These are phyloP conservation scores for Astrephomene gubernaculifera DNA, from an alignment of 139 green algal genomes.

Conservation along the genomic window DNA sequence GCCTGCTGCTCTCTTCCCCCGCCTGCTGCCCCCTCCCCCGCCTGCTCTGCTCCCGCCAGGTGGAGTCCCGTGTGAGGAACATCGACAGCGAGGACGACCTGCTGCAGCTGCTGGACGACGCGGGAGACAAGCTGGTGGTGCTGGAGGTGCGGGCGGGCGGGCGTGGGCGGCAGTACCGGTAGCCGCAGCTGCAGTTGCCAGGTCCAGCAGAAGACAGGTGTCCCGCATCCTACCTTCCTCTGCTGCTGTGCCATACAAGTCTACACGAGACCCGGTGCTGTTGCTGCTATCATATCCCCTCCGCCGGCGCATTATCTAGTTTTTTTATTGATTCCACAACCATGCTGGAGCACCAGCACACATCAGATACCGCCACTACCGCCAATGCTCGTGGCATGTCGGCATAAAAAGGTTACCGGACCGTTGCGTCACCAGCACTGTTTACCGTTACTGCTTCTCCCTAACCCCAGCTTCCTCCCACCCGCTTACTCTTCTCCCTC, in stretches of 20 bases:
- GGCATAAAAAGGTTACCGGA: too few relatives aligned
- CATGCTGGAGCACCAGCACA: too few relatives aligned
- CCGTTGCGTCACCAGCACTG: background rate
- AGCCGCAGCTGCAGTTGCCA: background rate
- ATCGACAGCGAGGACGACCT: conserved; percentile 65
- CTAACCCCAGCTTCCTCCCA: background rate
- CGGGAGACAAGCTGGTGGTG: conserved; percentile 78
- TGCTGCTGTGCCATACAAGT: background rate
- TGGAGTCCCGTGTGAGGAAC: conserved; percentile 74
- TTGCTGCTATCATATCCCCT: background rate
- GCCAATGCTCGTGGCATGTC: too few relatives aligned
- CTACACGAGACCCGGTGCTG: background rate
- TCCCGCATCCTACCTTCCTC: too few relatives aligned
- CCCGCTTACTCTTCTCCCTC: background rate
- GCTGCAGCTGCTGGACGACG: conserved; percentile 54
- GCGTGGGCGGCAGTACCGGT: background rate
- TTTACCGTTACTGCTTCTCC: too few relatives aligned
- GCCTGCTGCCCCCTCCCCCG: background rate
- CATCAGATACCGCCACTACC: too few relatives aligned
- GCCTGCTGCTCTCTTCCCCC: background rate
- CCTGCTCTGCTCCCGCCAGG: conserved; percentile 10
- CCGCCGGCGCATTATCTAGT: too few relatives aligned
- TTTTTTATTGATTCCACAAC: too few relatives aligned
- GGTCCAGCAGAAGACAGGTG: too few relatives aligned
- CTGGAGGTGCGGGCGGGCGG: conserved; percentile 66